Percentiles rank a stretch among this genome's conserved stretches.
Conservation (phyloP, 2,329 filamentous ascomycete genomes). For the Stagonosporopsis vannaccii region DNA sequence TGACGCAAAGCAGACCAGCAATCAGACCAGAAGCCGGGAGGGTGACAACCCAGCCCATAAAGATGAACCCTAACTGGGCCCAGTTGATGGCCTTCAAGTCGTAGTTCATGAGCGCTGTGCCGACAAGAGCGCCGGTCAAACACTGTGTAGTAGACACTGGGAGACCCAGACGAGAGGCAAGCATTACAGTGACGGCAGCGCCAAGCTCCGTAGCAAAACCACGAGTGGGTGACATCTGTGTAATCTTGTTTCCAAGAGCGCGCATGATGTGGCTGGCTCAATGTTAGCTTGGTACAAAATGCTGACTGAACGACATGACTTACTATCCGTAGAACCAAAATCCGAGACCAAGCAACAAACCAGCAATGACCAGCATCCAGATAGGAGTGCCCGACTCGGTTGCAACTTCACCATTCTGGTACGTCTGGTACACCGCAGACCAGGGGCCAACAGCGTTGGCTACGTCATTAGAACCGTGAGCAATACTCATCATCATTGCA, state of each 20-base stretch:
- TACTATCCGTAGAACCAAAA: slow-evolving; percentile 67
- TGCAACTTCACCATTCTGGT: slow-evolving; percentile 58
- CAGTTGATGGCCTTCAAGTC: slow-evolving; percentile 52
- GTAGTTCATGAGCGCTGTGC: slow-evolving; percentile 41
- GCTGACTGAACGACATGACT: not conserved
- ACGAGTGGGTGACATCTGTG: slow-evolving; percentile 65
- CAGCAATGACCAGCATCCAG: slow-evolving; percentile 67
- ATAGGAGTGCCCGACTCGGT: slow-evolving; percentile 61
- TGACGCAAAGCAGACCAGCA: slow-evolving; percentile 49
- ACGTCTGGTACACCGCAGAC: slow-evolving; percentile 69
- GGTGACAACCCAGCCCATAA: slow-evolving; percentile 53
- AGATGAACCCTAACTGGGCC: slow-evolving; percentile 52
- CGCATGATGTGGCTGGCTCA: slow-evolving; percentile 62
- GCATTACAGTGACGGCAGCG: slow-evolving; percentile 67
- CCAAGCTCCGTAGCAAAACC: slow-evolving; percentile 50
- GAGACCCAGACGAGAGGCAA: slow-evolving; percentile 67
- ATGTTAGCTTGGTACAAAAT: not conserved
- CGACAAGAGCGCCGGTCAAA: slow-evolving; percentile 34
- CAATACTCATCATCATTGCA: slow-evolving; percentile 75
- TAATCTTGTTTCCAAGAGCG: slow-evolving; percentile 67
- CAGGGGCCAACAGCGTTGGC: slow-evolving; percentile 64
- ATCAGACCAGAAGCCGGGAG: slow-evolving; percentile 53
- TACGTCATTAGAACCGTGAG: slow-evolving; percentile 73
- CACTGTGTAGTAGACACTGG: slow-evolving; percentile 72
- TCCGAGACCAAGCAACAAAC: slow-evolving; percentile 61